phyloP scores from a whole-genome alignment of 768 basidiomycete genomes.

The Tricholoma terreum region DNA sequence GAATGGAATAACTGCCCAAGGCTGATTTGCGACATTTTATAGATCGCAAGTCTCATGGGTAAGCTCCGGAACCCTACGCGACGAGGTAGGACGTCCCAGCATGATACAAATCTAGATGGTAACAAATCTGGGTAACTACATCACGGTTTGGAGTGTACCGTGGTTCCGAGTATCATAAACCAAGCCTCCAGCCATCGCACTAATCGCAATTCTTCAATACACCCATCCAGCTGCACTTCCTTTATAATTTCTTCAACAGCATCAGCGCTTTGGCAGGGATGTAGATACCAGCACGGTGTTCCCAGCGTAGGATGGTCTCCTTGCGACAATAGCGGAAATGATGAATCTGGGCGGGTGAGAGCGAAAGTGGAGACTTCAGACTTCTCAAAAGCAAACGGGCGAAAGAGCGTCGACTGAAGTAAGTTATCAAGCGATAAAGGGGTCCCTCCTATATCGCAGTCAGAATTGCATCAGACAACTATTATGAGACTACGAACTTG shows the following conservation, averaged over 20 bases:
- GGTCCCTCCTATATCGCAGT: conserved; percentile 51
- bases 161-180: conserved; percentile 70
- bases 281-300: conserved; percentile 78
- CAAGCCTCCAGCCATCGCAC: conserved; percentile 68
- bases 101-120: not conserved
- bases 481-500: conserved; percentile 50
- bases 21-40: not conserved
- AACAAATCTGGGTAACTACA: not conserved
- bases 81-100: too few relatives aligned
- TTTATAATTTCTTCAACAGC: conserved; percentile 68
- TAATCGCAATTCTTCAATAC: conserved; percentile 28
- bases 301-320: conserved; percentile 83
- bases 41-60: not conserved
- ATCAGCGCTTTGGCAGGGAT: conserved; percentile 75
- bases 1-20: not conserved
- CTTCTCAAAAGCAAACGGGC: conserved; percentile 39
- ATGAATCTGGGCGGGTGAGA: conserved; percentile 44
- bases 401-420: conserved; percentile 58
- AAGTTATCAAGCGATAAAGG: conserved; percentile 58
- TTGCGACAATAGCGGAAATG: conserved; percentile 79
- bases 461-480: conserved; percentile 6
- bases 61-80: not conserved
- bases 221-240: conserved; percentile 36
- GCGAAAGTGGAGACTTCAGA: conserved; percentile 51
- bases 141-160: conserved; percentile 49